Evolutionary conservation across 2,329 filamentous ascomycete genomes (phyloP).

Genomic region (Cordyceps cateniannulata): DNA sequence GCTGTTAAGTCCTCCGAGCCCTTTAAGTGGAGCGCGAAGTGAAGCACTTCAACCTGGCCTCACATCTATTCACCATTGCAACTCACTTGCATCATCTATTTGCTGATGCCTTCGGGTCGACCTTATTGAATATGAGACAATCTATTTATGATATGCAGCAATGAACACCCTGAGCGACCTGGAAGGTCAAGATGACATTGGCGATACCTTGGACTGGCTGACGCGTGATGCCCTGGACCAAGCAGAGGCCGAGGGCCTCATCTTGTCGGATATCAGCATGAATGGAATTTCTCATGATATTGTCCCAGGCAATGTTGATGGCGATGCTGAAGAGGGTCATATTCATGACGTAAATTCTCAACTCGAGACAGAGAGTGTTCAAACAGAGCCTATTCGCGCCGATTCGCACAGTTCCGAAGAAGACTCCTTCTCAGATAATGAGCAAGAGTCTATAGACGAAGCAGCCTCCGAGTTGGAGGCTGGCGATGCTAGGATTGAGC

Average conservation of each 20-base stretch:
- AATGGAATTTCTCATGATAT: not conserved
- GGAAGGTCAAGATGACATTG: not conserved
- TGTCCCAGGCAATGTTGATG: not conserved
- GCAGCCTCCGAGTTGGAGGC: not conserved
- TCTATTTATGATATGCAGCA: not conserved
- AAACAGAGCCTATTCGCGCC: not conserved
- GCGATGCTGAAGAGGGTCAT: not conserved
- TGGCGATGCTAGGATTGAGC: not conserved
- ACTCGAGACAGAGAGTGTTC: not conserved
- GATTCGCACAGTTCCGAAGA: not conserved
- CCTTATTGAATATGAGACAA: not conserved
- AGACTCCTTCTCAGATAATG: not conserved
- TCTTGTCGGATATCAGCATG: not conserved
- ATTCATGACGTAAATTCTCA: not conserved
- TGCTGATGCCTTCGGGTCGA: not conserved
- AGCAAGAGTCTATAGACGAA: not conserved
- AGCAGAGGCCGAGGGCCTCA: not conserved
- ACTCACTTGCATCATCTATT: not conserved
- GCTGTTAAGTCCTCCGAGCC: not conserved
- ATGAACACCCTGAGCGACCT: not conserved
- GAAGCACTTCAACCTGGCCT: not conserved
- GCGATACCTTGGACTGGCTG: not conserved
- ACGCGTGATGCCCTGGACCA: not conserved
- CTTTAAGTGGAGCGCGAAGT: constrained; percentile 6
- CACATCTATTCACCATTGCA: not conserved